Evolutionary conservation across 2,329 filamentous ascomycete genomes (phyloP).

Genomic region (Macrophomina tecta): DNA sequence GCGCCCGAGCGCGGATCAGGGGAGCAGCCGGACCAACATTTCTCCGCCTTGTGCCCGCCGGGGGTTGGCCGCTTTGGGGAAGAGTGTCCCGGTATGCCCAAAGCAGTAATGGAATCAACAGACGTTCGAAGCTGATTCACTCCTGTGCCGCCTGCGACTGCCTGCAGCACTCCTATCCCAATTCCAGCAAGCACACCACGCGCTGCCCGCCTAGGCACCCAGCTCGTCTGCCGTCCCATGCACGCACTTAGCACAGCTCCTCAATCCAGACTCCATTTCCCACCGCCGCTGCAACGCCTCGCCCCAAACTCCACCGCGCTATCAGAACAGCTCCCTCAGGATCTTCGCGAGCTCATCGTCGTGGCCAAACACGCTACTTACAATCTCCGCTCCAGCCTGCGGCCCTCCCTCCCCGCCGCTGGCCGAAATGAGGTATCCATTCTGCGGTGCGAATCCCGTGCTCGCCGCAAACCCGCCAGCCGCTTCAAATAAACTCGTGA

Average conservation of each 20-base stretch:
- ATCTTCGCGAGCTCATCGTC: slow-evolving; percentile 67
- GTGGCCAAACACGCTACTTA: slow-evolving; percentile 54
- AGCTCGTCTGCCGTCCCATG: neutral
- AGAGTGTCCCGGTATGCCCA: slow-evolving; percentile 16
- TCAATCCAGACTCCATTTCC: slow-evolving; percentile 4
- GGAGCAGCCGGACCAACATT: slow-evolving; percentile 2
- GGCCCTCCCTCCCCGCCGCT: slow-evolving; percentile 48
- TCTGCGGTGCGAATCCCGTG: slow-evolving; percentile 27
- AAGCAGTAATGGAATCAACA: slow-evolving; percentile 2
- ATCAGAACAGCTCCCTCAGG: slow-evolving; percentile 63
- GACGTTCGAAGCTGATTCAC: slow-evolving; percentile 10
- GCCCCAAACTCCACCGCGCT: neutral
- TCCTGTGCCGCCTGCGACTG: neutral
- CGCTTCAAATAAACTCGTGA: slow-evolving; percentile 68
- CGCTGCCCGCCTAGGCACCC: neutral
- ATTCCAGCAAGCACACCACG: neutral
- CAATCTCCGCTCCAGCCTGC: slow-evolving; percentile 32
- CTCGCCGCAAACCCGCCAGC: slow-evolving; percentile 57
- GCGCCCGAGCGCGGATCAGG: neutral
- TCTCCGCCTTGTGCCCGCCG: neutral
- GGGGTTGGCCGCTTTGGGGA: slow-evolving; percentile 1
- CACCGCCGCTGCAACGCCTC: neutral
- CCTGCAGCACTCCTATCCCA: slow-evolving; percentile 10
- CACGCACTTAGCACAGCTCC: neutral
- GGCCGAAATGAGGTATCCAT: slow-evolving; percentile 42